These are phyloP conservation scores for Phellopilus nigrolimitatus DNA, from an alignment of 1,284 basidiomycete genomes.

Conservation along the genomic window DNA sequence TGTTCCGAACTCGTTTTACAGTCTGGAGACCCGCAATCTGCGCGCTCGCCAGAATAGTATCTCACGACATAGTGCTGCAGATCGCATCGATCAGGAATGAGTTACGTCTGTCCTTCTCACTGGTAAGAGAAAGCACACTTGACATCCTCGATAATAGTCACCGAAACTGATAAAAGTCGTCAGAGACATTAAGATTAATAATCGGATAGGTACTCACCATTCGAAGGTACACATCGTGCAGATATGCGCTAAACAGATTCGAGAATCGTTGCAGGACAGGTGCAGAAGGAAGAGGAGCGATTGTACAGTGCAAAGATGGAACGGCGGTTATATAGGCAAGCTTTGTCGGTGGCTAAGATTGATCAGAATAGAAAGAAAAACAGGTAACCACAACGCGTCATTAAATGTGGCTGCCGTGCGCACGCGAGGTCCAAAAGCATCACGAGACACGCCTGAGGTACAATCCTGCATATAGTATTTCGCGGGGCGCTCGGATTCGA, in stretches of 20 bases:
- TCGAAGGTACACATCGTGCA: slow-evolving; percentile 18
- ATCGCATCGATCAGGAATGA: too few species aligned
- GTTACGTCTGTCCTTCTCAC: too few species aligned
- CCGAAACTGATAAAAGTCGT: slow-evolving; percentile 12
- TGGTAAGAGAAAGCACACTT: too few species aligned
- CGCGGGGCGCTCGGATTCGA: too few species aligned
- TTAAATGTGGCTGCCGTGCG: slow-evolving; percentile 7
- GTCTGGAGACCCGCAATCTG: slow-evolving; percentile 44
- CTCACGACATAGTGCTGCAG: slow-evolving; percentile 57
- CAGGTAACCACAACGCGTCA: slow-evolving; percentile 11
- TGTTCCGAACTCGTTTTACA: slow-evolving; percentile 54
- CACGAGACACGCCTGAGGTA: slow-evolving; percentile 9
- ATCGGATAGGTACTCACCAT: slow-evolving; percentile 18
- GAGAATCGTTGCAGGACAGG: too few species aligned
- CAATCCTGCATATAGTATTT: slow-evolving; percentile 4
- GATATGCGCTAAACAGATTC: too few species aligned
- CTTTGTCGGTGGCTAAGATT: slow-evolving; percentile 1
- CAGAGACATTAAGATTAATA: too few species aligned
- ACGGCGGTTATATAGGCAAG: slow-evolving; percentile 1
- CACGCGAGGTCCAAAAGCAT: slow-evolving; percentile 3
- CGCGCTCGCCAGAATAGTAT: slow-evolving; percentile 52
- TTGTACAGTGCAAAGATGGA: neutral
- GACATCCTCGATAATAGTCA: slow-evolving; percentile 21
- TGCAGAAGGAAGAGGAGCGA: neutral
- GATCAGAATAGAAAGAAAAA: too few species aligned